Evolutionary conservation across 2,329 filamentous ascomycete species (phyloP), one percentile per base, ranked within the genome.

Genomic region (Apiospora aurea): DNA sequence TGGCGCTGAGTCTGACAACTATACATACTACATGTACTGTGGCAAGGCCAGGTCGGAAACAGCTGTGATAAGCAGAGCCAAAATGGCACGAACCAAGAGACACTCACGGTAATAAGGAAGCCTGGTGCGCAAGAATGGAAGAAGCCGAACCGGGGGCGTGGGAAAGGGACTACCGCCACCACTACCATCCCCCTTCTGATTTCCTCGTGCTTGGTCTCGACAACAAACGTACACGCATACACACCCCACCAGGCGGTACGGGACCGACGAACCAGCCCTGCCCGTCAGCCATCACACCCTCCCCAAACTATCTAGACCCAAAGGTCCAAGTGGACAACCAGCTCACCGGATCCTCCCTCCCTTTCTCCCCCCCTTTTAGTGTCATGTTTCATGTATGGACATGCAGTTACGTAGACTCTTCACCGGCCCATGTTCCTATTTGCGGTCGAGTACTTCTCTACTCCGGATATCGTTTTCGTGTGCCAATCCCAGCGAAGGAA

Each of bases 251-350:
- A 64, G 34, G 24, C 34, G 34, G 57, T 64, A 64, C 34, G 34
- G 57, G 57, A 38, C 34, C 34, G 34, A 38, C 34, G 34, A 41
- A 64, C 34, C 57, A 41, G 57, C 57, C 57, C 34, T 64, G 57
- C 29, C 29, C 10, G 29, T n/a, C 29, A 41, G 57, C 57, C 57
- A 64, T 24, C 57, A 41, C 57, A 64, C 57, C 6, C 34, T 11
- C 29, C 18, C 29, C 18, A 38, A 7, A 29, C 53, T 29, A 29
- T 3, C 26, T 16, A 61, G 44, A 18, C 16, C 44, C 44, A 47
- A n/a, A 49, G 21, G 7, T 13, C 53, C 29, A 61, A 21, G 53
- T 61, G 53, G 53, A 64, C 57, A 64, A 41, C 57, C 57, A 64
- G 34, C 57, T 64, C 21, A 64, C 57, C 57, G 57, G 57, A n/a